Evolutionary conservation across 257 asterid genomes (phyloP).

Genomic region (Ligustrum vulgare): DNA sequence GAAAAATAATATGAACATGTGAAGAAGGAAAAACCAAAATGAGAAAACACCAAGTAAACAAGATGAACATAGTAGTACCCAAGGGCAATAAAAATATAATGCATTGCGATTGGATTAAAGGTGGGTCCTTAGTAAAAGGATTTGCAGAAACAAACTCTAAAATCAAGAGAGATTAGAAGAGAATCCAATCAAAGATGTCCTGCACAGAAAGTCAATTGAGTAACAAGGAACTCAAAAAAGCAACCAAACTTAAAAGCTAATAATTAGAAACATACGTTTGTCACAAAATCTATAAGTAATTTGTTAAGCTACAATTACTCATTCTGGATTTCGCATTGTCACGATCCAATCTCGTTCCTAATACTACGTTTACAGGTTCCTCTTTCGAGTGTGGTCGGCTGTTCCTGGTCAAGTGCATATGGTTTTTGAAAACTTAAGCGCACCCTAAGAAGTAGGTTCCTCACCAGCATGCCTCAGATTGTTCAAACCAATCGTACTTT

Average conservation of each 20-base stretch:
- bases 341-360: not conserved
- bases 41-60: not conserved
- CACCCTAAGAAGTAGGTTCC: not conserved
- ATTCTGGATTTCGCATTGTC: not conserved
- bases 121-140: not conserved
- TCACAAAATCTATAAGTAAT: not conserved
- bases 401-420: no score
- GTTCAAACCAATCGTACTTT: not conserved
- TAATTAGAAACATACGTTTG: not conserved
- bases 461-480: not conserved
- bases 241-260: no score
- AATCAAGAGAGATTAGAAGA: slow-evolving; percentile 1
- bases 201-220: not conserved
- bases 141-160: not conserved
- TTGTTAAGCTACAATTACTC: not conserved
- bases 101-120: not conserved
- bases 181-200: not conserved
- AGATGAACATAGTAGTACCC: not conserved
- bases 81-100: not conserved
- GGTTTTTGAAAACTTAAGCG: not conserved
- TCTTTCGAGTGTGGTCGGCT: no score
- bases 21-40: not conserved
- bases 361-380: no score
- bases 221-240: not conserved
- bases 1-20: not conserved